Evolutionary conservation across 1,284 basidiomycete genomes (phyloP), one percentile per base, ranked within the genome.

Genomic region (Tilletiaria anomala): DNA sequence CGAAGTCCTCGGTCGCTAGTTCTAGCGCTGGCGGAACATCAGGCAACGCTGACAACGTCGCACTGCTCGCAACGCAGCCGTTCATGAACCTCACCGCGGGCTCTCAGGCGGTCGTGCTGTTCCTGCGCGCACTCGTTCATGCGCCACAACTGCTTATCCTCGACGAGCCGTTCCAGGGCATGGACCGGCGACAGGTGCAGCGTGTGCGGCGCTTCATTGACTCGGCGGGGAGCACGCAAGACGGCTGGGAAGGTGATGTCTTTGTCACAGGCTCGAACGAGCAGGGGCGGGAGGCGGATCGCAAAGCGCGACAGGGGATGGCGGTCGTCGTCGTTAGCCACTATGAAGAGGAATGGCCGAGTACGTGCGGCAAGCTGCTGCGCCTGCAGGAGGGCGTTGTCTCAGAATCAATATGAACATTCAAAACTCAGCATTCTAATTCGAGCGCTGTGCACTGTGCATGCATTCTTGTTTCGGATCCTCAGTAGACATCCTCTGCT

Each of bases 81-180:
- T 59, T 65, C 35, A 6, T 41, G 1, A 35, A 41, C 19, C 44
- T 65, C 6, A 48, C 52, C 5, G 40, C 56, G 5, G 61, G 60
- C 11, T 55, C 52, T 2, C 63, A 66, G 31, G 54, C 56, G 3
- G 37, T 66, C 11, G 58, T 59, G 5, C 48, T 65, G 10, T 53
- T 66, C 22, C 40, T 65, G 12, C 47, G 63, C 2, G 54, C 60
- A 2, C 26, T 63, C 15, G 58, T 66, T 14, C 51, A 51, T 6
- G 40, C 50, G 8, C 63, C 63, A 1, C 12, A 31, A 8, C 34
- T 66, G 5, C 40, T 66, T 6, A 53, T 66, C 6, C 47, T 66
- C 4, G 63, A 66, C 43, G 63, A 66, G 37, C 58, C 63, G 19
- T 66, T 66, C 41, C 62, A 65, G 21, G 61, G 61, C 5, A 62